Evolutionary conservation across 1,284 basidiomycete genomes (phyloP), one percentile per base, ranked within the genome.

Genomic region (Tausonia pullulans): DNA sequence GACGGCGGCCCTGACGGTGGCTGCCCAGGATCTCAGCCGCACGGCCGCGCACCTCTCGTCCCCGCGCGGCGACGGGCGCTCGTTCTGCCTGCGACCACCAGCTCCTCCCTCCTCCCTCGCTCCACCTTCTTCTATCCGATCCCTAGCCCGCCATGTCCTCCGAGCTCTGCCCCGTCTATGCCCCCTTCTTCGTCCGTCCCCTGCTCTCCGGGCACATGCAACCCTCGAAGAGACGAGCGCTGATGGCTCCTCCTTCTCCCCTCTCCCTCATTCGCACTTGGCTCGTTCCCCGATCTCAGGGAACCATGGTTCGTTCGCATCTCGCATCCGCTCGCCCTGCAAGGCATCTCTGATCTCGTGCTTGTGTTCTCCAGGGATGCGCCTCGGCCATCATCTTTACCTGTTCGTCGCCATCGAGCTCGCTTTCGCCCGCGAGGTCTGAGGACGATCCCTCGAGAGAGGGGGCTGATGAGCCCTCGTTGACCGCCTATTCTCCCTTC

Each of bases 341-440:
- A 39, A 49, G 56, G 58, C 16, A 55, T 50, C 49, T 46, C 40
- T 14, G 14, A 41, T 53, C 46, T 62, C 52, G 61, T 60, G 59
- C 41, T 44, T 56, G 52, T 67, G 70, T 65, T 68, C 16, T 46
- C 66, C 27, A 92, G 90, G 93, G 94, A 71, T 95, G 91, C 82
- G 93, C 94, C 67, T 85, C 88, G 75, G 92, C 94, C 72, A 97
- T 97, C 75, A 89, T 96, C 73, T 97, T 97, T 80, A 97, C 94
- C 71, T 95, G 92, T 93, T 10, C 16, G 62, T 63, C 41, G 27
- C 11, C 48, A 8, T 43, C 41, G 27, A 39, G 27, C 43, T 50
- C 16, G 4, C 58, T 54, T 13, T 14, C 57, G 27, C 43, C 40
- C 11, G 39, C 56, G 40, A 13, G 4, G 14, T 58, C 46, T 59